These are phyloP conservation scores for Scortechinia acanthostroma DNA, from an alignment of 2,329 filamentous ascomycete genomes.

Conservation along the genomic window DNA sequence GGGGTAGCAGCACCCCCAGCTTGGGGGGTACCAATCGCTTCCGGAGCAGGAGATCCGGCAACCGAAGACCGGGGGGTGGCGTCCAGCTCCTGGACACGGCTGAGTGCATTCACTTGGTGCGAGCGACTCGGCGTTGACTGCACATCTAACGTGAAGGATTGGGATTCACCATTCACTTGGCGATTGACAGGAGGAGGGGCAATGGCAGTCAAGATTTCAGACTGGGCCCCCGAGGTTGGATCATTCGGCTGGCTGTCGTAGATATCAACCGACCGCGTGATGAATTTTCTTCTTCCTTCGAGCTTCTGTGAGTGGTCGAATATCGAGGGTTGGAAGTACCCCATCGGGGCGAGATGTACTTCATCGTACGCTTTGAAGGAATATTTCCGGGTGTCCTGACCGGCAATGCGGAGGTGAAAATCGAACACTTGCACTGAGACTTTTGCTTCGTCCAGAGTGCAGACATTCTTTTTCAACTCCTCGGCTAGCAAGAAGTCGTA, in stretches of 20 bases:
- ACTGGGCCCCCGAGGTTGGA: slow-evolving; percentile 59
- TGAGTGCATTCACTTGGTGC: background rate
- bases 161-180: slow-evolving; percentile 15
- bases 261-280: slow-evolving; percentile 61
- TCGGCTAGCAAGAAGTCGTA: slow-evolving; percentile 69
- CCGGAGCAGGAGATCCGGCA: background rate
- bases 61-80: background rate
- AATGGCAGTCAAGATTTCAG: slow-evolving; percentile 24
- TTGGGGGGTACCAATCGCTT: background rate
- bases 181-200: slow-evolving; percentile 15
- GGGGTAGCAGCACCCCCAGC: background rate
- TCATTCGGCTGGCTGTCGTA: slow-evolving; percentile 68
- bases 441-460: slow-evolving; percentile 61
- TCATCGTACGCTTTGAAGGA: slow-evolving; percentile 71
- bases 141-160: slow-evolving; percentile 8
- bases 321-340: slow-evolving; percentile 59
- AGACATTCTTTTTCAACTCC: slow-evolving; percentile 64
- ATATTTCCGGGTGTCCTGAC: slow-evolving; percentile 65
- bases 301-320: slow-evolving; percentile 61
- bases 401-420: slow-evolving; percentile 62
- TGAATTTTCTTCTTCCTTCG: slow-evolving; percentile 48
- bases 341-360: slow-evolving; percentile 66
- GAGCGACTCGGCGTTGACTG: slow-evolving; percentile 16
- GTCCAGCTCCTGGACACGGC: background rate
- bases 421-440: slow-evolving; percentile 62